Conservation (phyloP, 768 basidiomycete genomes). For the Mrakia blollopis region DNA sequence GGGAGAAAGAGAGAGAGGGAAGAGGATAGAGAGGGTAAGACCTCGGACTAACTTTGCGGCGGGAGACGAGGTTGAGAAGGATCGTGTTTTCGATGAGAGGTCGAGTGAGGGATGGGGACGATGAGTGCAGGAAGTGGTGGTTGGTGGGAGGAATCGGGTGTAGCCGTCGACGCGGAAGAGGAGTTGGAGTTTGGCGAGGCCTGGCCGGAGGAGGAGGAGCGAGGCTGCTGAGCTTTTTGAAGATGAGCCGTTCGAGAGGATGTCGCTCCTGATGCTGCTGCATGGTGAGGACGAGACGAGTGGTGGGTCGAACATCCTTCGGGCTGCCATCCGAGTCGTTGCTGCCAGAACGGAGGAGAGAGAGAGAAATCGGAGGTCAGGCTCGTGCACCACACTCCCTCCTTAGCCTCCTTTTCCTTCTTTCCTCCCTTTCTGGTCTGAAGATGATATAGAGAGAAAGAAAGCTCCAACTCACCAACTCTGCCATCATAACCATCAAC, state of each 20-base stretch:
- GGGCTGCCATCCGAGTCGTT: constrained; percentile 14
- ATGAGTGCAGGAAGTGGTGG: background rate
- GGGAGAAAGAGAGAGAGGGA: background rate
- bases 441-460: background rate
- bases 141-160: background rate
- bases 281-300: background rate
- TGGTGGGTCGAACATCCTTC: background rate
- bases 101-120: constrained; percentile 1
- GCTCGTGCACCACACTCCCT: too few species aligned
- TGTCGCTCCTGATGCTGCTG: too few species aligned
- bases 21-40: too few species aligned
- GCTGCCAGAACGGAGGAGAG: background rate
- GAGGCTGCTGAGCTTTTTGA: background rate
- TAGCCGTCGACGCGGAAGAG: background rate
- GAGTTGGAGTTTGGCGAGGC: background rate
- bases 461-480: too few species aligned
- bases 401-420: background rate
- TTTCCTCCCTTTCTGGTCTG: background rate
- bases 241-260: background rate
- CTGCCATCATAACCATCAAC: too few species aligned
- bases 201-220: background rate
- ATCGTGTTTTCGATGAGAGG: constrained; percentile 2
- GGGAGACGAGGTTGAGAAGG: background rate
- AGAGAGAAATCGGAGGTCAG: background rate
- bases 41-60: background rate